These are phyloP conservation scores for Byssothecium circinans DNA, from an alignment of 2,329 filamentous ascomycete genomes.

Conservation along the genomic window DNA sequence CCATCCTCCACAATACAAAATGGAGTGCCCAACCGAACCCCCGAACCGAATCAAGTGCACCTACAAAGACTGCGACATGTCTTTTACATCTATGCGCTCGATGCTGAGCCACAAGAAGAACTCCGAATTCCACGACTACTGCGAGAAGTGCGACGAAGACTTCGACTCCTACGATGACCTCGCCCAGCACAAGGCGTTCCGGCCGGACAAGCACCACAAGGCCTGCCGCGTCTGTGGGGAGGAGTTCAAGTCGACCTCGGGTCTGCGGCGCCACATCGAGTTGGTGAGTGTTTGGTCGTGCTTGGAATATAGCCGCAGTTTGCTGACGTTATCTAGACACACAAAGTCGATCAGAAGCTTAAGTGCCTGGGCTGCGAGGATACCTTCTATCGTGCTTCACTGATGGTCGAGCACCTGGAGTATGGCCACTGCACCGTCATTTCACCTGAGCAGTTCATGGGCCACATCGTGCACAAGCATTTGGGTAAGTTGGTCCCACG, in stretches of 20 bases:
- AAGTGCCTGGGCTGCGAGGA: conserved; percentile 56
- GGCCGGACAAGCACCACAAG: conserved; percentile 48
- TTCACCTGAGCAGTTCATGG: conserved; percentile 46
- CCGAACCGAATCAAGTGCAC: conserved; percentile 45
- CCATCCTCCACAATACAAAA: conserved; percentile 12
- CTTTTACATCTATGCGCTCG: conserved; percentile 49
- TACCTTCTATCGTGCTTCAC: conserved; percentile 52
- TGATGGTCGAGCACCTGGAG: conserved; percentile 59
- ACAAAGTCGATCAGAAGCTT: conserved; percentile 54
- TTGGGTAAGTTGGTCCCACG: conserved; percentile 24
- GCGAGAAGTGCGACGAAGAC: conserved; percentile 49
- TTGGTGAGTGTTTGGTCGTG: conserved; percentile 44
- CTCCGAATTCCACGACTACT: conserved; percentile 50
- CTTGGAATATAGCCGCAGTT: neutral
- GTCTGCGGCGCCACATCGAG: conserved; percentile 56
- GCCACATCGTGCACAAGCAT: conserved; percentile 55
- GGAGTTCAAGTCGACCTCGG: conserved; percentile 58
- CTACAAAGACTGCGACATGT: conserved; percentile 48
- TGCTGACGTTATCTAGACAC: conserved; percentile 41
- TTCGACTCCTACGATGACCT: conserved; percentile 50
- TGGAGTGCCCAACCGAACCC: conserved; percentile 28
- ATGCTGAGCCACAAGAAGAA: conserved; percentile 57
- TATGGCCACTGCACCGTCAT: conserved; percentile 53
- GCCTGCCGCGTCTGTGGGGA: conserved; percentile 60
- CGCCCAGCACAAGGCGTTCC: conserved; percentile 51